Conservation (phyloP, 2,329 filamentous ascomycete species). For the Monosporascus cannonballus region DNA sequence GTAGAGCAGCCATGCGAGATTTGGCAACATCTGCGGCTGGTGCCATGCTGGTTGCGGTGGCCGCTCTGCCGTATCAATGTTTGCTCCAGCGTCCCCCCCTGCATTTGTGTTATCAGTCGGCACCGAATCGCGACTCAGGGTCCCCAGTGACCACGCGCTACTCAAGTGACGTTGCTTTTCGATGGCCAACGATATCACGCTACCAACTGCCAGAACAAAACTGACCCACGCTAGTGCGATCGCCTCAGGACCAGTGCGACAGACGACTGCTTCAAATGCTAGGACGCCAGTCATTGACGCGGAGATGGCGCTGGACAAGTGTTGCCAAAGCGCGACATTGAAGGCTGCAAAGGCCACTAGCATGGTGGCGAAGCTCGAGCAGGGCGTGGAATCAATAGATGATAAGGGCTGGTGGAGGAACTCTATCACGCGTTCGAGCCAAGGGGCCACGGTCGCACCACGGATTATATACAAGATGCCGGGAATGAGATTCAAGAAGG, state of each 20-base stretch:
- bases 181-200: not conserved
- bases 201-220: not conserved
- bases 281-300: not conserved
- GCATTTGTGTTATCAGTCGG: not conserved
- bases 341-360: not conserved
- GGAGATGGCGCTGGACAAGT: not conserved
- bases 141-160: not conserved
- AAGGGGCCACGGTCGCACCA: not conserved
- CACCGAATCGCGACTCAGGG: not conserved
- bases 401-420: not conserved
- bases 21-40: not conserved
- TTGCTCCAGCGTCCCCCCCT: not conserved
- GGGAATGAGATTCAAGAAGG: not conserved
- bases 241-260: not conserved
- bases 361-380: not conserved
- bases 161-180: not conserved
- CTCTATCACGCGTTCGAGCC: not conserved
- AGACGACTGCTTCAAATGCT: not conserved
- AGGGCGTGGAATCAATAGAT: not conserved
- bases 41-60: not conserved
- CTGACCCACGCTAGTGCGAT: not conserved
- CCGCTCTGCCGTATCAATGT: not conserved
- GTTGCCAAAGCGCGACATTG: not conserved
- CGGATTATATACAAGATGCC: not conserved
- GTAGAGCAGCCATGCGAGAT: not conserved